phyloP scores from a whole-genome alignment of 2,329 filamentous ascomycete species.

The Bisporella sp. region DNA sequence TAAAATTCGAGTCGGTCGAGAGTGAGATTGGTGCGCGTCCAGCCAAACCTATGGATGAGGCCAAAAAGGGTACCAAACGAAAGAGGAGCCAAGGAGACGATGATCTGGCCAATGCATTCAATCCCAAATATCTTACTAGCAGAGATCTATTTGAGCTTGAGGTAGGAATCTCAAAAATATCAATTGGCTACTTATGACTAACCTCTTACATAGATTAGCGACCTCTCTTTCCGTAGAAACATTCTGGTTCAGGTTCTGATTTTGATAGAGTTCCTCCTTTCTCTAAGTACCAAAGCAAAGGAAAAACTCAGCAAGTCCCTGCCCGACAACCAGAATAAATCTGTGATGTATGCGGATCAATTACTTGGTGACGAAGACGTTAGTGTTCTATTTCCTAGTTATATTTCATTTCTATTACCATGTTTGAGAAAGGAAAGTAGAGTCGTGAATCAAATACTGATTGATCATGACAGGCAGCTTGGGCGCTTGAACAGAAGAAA shows the following conservation, averaged over 20 bases:
- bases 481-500: conserved; percentile 72
- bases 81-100: conserved; percentile 57
- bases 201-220: conserved; percentile 60
- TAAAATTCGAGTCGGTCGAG: conserved; percentile 69
- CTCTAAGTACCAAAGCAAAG: conserved; percentile 75
- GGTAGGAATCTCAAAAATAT: conserved; percentile 39
- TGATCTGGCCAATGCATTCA: conserved; percentile 69
- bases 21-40: conserved; percentile 38
- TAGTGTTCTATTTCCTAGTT: conserved; percentile 35
- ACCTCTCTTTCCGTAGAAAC: conserved; percentile 88
- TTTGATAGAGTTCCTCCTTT: conserved; percentile 90
- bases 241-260: conserved; percentile 94
- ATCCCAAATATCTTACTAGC: conserved; percentile 98
- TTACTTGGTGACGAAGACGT: conserved; percentile 77
- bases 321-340: conserved; percentile 60
- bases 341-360: conserved; percentile 75
- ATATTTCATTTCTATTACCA: background rate
- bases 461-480: conserved; percentile 55
- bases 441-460: background rate
- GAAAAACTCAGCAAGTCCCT: conserved; percentile 62
- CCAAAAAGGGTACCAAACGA: conserved; percentile 60
- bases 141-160: conserved; percentile 93
- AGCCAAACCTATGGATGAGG: conserved; percentile 53
- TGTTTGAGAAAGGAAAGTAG: no score
- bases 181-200: conserved; percentile 16